These are phyloP conservation scores for Tylopilus sp. DNA, from an alignment of 768 basidiomycete genomes.

Conservation along the genomic window DNA sequence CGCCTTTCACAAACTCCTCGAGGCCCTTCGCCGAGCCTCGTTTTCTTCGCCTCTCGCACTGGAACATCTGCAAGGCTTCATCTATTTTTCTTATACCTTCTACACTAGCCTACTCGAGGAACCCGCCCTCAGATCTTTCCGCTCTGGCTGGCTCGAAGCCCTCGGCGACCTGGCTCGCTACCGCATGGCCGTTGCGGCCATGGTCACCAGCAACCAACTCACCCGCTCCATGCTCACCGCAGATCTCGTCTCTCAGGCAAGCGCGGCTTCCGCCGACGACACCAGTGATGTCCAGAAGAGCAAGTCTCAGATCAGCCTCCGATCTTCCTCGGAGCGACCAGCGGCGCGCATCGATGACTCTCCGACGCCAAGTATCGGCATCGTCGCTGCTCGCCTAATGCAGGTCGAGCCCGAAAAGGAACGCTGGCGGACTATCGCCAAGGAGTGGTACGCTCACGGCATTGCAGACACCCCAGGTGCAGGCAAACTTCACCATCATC, in stretches of 20 bases:
- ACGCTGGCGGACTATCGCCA: slow-evolving; percentile 83
- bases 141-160: slow-evolving; percentile 90
- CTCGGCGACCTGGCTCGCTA: slow-evolving; percentile 95
- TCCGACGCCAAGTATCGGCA: slow-evolving; percentile 75
- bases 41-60: slow-evolving; percentile 62
- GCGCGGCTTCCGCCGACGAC: slow-evolving; percentile 28
- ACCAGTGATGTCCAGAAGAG: slow-evolving; percentile 34
- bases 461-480: slow-evolving; percentile 89
- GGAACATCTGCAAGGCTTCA: slow-evolving; percentile 91
- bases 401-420: slow-evolving; percentile 91
- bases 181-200: slow-evolving; percentile 91
- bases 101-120: slow-evolving; percentile 91
- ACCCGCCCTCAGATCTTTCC: slow-evolving; percentile 62
- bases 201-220: slow-evolving; percentile 54
- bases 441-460: slow-evolving; percentile 91
- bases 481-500: slow-evolving; percentile 91
- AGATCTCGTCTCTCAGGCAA: slow-evolving; percentile 52
- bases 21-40: slow-evolving; percentile 84
- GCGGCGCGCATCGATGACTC: slow-evolving; percentile 61
- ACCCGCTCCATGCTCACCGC: slow-evolving; percentile 46
- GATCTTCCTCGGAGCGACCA: slow-evolving; percentile 42
- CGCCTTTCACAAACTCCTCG: slow-evolving; percentile 86
- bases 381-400: slow-evolving; percentile 75
- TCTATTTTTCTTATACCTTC: slow-evolving; percentile 92
- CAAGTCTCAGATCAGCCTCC: slow-evolving; percentile 24